phyloP scores from a whole-genome alignment of 805 yeast genomes.

The Metschnikowia lachancei region DNA sequence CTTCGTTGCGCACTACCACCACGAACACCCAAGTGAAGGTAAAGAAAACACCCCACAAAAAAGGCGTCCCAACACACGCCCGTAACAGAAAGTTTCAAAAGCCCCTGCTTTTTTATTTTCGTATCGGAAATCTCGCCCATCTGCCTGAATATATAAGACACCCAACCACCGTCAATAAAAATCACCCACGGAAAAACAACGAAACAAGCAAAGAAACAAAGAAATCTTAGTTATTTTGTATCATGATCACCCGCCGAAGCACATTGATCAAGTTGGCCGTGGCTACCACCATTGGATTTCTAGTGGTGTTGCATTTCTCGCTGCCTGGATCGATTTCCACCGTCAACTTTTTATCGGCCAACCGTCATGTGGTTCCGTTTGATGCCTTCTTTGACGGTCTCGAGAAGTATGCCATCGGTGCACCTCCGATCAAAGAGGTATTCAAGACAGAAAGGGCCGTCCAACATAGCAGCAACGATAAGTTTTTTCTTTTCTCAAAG shows the following conservation, averaged over 20 bases:
- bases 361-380: not conserved
- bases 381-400: slow-evolving; percentile 29
- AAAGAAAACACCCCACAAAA: too few species aligned
- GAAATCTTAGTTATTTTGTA: too few species aligned
- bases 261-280: not conserved
- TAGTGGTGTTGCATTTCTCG: slow-evolving; percentile 1
- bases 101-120: too few species aligned
- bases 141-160: too few species aligned
- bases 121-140: too few species aligned
- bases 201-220: too few species aligned
- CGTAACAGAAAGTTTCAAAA: too few species aligned
- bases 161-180: too few species aligned
- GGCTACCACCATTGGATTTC: not conserved
- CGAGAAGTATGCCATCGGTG: slow-evolving; percentile 34
- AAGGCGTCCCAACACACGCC: too few species aligned
- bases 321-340: not conserved
- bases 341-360: not conserved
- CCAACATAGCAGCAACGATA: slow-evolving; percentile 42
- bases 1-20: too few species aligned
- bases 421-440: slow-evolving; percentile 40
- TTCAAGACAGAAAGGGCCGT: slow-evolving; percentile 41
- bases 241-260: slow-evolving; percentile 5
- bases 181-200: too few species aligned
- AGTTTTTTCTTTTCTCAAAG: slow-evolving; percentile 43
- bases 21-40: too few species aligned